Percentiles rank a stretch among this genome's conserved stretches.
These are phyloP conservation scores for Microcyclospora pomicola DNA, from an alignment of 2,329 filamentous ascomycete genomes.

Conservation along the genomic window DNA sequence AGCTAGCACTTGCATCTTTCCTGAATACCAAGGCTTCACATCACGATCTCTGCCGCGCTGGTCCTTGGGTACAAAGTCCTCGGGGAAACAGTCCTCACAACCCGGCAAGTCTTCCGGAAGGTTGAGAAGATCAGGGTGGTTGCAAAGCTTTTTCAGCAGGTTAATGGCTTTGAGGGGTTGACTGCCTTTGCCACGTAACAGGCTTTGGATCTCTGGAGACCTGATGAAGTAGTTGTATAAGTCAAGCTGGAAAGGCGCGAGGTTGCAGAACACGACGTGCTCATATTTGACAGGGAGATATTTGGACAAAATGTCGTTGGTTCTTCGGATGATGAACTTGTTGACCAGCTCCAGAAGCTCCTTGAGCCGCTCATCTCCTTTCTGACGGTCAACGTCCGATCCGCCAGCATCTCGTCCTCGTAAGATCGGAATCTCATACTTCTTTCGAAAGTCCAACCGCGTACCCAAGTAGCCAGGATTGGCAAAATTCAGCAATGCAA, in stretches of 20 bases:
- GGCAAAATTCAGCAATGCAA: conserved; percentile 87
- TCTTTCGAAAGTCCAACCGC: conserved; percentile 80
- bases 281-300: conserved; percentile 98
- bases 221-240: conserved; percentile 96
- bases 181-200: conserved; percentile 85
- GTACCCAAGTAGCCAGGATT: conserved; percentile 87
- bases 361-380: conserved; percentile 67
- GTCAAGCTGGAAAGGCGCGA: conserved; percentile 81
- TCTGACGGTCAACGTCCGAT: conserved; percentile 65
- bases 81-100: conserved; percentile 65
- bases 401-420: conserved; percentile 83
- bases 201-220: conserved; percentile 82
- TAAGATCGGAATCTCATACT: conserved; percentile 84
- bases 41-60: conserved; percentile 79
- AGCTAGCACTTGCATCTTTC: conserved; percentile 97
- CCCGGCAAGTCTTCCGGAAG: conserved; percentile 74
- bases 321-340: conserved; percentile 95
- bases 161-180: conserved; percentile 95
- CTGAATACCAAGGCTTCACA: conserved; percentile 88
- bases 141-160: conserved; percentile 95
- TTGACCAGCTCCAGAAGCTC: conserved; percentile 81
- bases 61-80: conserved; percentile 81
- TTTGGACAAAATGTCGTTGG: conserved; percentile 95
- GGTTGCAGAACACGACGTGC: conserved; percentile 94
- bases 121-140: conserved; percentile 86